Base-by-base conservation (phyloP, 2,329 filamentous ascomycete species). In the Talaromyces sp. region DNA sequence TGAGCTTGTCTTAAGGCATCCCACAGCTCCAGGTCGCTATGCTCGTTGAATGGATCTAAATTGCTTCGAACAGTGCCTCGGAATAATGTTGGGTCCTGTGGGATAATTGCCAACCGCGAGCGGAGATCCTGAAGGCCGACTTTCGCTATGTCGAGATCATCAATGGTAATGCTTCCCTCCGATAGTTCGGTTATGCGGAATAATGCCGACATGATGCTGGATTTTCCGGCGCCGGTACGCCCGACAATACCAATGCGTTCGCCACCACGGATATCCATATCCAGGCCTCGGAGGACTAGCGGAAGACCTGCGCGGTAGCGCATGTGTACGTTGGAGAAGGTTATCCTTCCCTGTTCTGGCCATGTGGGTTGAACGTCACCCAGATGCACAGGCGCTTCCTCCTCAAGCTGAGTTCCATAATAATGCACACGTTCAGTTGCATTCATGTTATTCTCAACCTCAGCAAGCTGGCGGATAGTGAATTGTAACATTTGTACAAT, bases 381-480 rank as follows among this genome's bases (percentile, higher is more conserved):
- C 36, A 91, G 88, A 69, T 93, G 90, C 1, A 93, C 81, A 0
- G 93, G 91, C 0, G 93, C 91, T 75, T 98, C 95, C 72, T 96
- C 89, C 65, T 96, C 92, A 4, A 99, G 84, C 67, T 91, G 77
- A 0, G 86, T 91, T 59, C 91, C 93, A 73, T 98, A 98, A 78
- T 96, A 92, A 72, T 92, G 87, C 36, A 98, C 82, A 56, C 95
- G 88, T 77, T 98, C 93, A 0, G 96, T 95, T 0, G 93, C 88
- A 73, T 97, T 98, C 93, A 98, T 98, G 71, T 93, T 92, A 77
- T 97, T 98, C 75, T 98, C 93, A 9, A 98, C 92, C 75, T 97
- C 93, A 32, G 93, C 93, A 7, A 96, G 82, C 76, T 97, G 93
- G 22, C 93, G 86, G 28, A 97, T 90, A 1, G 91, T 93, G 75